Base-by-base conservation (phyloP, 345 rosid genomes). In the Euphorbia tirucalli region DNA sequence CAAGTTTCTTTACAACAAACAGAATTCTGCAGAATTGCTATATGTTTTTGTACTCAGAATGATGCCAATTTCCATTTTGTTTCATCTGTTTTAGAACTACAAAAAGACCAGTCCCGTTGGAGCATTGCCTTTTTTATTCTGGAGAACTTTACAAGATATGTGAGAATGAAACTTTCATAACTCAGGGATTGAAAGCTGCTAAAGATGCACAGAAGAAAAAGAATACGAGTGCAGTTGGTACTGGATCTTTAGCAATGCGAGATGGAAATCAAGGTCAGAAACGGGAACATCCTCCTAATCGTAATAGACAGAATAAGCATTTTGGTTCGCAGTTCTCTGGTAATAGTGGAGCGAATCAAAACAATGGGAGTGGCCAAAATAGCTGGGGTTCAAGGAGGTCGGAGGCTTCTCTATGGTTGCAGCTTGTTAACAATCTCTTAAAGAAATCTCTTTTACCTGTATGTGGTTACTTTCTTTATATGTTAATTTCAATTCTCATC, bases 91-190 rank as follows among this genome's bases (percentile, higher is more conserved):
- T 76, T 87, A 94, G 98, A 79, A 94, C 98, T 65, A 84, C 86
- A n/a, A 84, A 86, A 88, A 87, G 98, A 85, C 97, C 98, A 31
- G 98, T 94, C 62, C 98, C 98, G 3, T 79, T 94, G 78, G 98
- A 94, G 87, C 98, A 94, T 68, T 92, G 95, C 75, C 63, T 94
- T 74, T 94, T 89, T 77, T 94, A 85, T 77, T 84, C 96, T 3
- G 97, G 97, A 76, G 97, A 92, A 79, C 88, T 92, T 61, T 84
- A 90, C 85, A 85, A 84, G 77, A 85, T 90, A 71, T 94, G 97
- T 74, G 97, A 94, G 77, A 81, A 73, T 80, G 97, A 89, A 80
- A 65, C 11, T 62, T 83, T 90, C 83, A 32, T 90, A 48, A 32
- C 87, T 41, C 83, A 85, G 76, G 98, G 97, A 77, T 70, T 90